Percentiles rank a stretch among this genome's conserved stretches.
Conservation (phyloP, 1,284 basidiomycete genomes). For the Ceratobasidium sp. region DNA sequence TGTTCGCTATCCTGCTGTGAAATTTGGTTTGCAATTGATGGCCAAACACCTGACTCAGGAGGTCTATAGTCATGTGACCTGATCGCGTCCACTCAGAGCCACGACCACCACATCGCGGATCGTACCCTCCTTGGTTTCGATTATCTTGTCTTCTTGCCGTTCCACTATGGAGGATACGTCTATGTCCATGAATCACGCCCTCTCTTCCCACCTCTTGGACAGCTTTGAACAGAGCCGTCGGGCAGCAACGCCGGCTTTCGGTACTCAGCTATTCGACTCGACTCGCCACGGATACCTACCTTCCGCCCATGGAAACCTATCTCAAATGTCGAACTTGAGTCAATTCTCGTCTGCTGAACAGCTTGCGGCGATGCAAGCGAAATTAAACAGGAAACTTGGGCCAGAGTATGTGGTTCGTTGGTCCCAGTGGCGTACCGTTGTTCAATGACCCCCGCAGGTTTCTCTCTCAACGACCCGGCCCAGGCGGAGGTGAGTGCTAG, state of each 20-base stretch:
- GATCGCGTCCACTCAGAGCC: constrained; percentile 28
- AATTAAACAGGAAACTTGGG: constrained; percentile 88
- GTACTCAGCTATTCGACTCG: constrained; percentile 6
- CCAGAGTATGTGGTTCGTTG: constrained; percentile 74
- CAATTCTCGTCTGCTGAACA: constrained; percentile 60
- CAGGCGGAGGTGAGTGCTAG: constrained; percentile 65
- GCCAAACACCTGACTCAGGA: background rate
- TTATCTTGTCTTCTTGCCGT: constrained; percentile 1
- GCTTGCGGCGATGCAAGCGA: constrained; percentile 80
- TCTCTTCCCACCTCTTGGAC: constrained; percentile 29
- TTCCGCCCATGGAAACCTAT: constrained; percentile 14
- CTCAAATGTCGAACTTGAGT: constrained; percentile 26
- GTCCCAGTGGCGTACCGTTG: background rate
- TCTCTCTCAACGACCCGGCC: constrained; percentile 88
- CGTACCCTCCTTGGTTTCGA: background rate
- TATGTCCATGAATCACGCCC: constrained; percentile 41
- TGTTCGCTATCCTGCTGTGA: constrained; percentile 19
- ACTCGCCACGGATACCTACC: constrained; percentile 25
- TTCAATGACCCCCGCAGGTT: constrained; percentile 9
- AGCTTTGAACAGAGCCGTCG: constrained; percentile 41
- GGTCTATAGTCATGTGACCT: constrained; percentile 31
- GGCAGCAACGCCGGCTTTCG: constrained; percentile 41
- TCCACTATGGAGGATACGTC: constrained; percentile 21
- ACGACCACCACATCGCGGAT: constrained; percentile 24
- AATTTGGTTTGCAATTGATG: constrained; percentile 25